phyloP scores from a whole-genome alignment of 140 eudicot genomes.

The Stevia rebaudiana region DNA sequence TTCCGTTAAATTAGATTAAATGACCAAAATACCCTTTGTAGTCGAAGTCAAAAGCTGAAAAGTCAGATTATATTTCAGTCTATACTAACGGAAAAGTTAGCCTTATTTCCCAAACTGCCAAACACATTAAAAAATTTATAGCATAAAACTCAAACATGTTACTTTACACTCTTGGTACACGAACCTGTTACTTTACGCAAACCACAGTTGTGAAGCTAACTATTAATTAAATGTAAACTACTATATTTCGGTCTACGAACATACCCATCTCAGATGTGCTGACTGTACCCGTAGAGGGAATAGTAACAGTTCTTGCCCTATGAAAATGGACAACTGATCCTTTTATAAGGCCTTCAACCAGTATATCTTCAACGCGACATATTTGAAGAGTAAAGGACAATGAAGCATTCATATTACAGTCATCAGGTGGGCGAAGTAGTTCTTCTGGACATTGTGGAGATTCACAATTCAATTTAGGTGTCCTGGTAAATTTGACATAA shows the following conservation, averaged over 20 bases:
- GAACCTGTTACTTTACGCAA: no score
- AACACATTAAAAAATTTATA: no score
- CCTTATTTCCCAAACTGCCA: no score
- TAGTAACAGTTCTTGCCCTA: slow-evolving; percentile 66
- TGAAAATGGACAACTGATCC: slow-evolving; percentile 95
- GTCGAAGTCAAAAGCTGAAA: no score
- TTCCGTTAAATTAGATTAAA: no score
- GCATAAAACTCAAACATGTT: no score
- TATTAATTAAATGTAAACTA: not conserved
- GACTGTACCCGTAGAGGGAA: slow-evolving; percentile 60
- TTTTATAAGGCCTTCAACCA: slow-evolving; percentile 72
- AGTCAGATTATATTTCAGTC: no score
- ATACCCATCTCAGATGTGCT: slow-evolving; percentile 88
- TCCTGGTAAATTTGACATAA: slow-evolving; percentile 39
- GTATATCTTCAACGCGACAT: slow-evolving; percentile 95
- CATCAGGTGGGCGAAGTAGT: slow-evolving; percentile 93
- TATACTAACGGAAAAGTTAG: no score
- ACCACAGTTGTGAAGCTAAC: no score
- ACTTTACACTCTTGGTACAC: no score
- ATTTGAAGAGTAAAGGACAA: slow-evolving; percentile 93
- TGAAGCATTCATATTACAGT: slow-evolving; percentile 88
- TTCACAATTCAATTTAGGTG: slow-evolving; percentile 78
- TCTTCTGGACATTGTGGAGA: slow-evolving; percentile 69
- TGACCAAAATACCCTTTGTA: no score
- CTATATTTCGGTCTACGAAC: not conserved